Evolutionary conservation across 345 rosid genomes (phyloP).

Genomic region (Microcos paniculata): DNA sequence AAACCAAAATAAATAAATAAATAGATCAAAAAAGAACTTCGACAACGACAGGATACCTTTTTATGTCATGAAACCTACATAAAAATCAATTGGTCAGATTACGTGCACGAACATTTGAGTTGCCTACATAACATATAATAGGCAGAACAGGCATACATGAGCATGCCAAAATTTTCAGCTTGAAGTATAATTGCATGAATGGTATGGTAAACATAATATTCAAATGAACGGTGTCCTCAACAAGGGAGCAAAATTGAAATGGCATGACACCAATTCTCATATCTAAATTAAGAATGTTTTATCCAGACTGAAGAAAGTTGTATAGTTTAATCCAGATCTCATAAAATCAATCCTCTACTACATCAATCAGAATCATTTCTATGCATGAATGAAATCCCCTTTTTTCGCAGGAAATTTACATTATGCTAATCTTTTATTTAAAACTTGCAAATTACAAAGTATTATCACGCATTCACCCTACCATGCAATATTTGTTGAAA

Average conservation of each 20-base stretch:
- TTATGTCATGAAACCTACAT: background rate
- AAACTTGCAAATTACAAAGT: constrained; percentile 1
- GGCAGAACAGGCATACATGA: background rate
- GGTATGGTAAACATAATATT: background rate
- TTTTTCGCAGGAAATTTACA: background rate
- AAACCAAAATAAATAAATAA: constrained; percentile 6
- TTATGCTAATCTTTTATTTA: background rate
- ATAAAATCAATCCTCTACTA: background rate
- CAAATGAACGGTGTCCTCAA: background rate
- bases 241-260: constrained; percentile 11
- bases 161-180: constrained; percentile 1
- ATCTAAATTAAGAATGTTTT: background rate
- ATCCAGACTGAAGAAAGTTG: background rate
- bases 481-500: background rate
- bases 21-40: constrained; percentile 4
- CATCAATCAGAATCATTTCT: constrained; percentile 1
- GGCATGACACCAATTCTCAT: background rate
- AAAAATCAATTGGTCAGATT: constrained; percentile 1
- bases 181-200: background rate
- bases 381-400: background rate
- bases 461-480: constrained; percentile 4
- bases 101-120: background rate
- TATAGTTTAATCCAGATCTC: constrained; percentile 1
- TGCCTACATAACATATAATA: background rate
- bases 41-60: background rate